A percentile compares a stretch with the other conserved stretches of the same genome.
phyloP scores from a whole-genome alignment of 257 asterid species.

The Asclepias syriaca region DNA sequence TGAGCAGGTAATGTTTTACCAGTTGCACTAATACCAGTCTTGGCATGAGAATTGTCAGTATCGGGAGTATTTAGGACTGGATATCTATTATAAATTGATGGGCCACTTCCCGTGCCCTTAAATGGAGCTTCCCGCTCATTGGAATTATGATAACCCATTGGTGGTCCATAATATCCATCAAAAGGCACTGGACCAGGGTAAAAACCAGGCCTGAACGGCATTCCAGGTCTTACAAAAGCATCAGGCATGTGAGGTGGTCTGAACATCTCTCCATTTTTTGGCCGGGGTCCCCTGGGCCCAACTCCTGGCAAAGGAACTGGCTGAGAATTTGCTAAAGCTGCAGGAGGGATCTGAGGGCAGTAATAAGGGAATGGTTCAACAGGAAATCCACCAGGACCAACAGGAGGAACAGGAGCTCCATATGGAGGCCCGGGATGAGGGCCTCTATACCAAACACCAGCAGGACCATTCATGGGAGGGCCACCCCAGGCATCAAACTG shows the following conservation, averaged over 20 bases:
- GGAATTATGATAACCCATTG: constrained; percentile 64
- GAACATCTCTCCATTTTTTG: constrained; percentile 70
- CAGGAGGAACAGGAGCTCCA: constrained; percentile 63
- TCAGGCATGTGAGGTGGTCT: constrained; percentile 78
- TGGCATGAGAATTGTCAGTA: constrained; percentile 42
- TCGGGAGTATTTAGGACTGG: constrained; percentile 52
- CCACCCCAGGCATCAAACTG: constrained; percentile 85
- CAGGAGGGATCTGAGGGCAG: constrained; percentile 73
- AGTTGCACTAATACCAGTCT: constrained; percentile 44
- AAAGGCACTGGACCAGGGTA: constrained; percentile 72
- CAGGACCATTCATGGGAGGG: constrained; percentile 65
- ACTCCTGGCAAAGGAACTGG: constrained; percentile 49
- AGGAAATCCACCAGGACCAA: constrained; percentile 71
- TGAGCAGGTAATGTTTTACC: constrained; percentile 41
- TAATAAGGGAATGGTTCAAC: constrained; percentile 76
- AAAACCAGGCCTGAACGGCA: constrained; percentile 82
- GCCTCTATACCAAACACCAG: constrained; percentile 82
- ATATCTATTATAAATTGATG: constrained; percentile 57
- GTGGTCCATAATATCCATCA: constrained; percentile 87
- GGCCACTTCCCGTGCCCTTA: constrained; percentile 59
- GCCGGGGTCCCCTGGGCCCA: constrained; percentile 84
- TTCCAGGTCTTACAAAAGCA: constrained; percentile 65
- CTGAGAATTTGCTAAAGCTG: constrained; percentile 61
- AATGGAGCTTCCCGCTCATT: constrained; percentile 63
- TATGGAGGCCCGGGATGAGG: constrained; percentile 75